Percentiles rank a stretch among this genome's conserved stretches.
Conservation (phyloP, 495 filamentous ascomycete species). For the Penicillium canescens region DNA sequence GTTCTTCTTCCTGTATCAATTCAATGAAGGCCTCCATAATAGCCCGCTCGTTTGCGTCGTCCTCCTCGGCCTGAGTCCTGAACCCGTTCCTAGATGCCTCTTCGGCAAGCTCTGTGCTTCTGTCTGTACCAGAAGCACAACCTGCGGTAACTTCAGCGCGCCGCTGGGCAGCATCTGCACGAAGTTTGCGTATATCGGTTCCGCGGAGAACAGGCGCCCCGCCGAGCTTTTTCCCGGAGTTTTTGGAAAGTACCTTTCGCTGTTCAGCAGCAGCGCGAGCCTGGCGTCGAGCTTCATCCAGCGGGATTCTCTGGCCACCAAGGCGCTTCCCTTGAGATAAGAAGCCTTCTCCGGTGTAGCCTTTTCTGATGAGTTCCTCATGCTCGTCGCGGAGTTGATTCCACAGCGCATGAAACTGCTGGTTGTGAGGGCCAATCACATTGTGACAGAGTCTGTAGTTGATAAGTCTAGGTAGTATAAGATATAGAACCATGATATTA, state of each 20-base stretch:
- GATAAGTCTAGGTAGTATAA: conserved; percentile 7
- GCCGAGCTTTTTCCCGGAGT: conserved; percentile 74
- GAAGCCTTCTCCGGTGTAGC: conserved; percentile 93
- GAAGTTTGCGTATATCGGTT: conserved; percentile 71
- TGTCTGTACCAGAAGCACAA: conserved; percentile 70
- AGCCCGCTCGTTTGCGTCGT: conserved; percentile 87
- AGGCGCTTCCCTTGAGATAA: conserved; percentile 71
- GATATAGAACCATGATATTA: background rate
- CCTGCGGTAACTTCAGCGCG: conserved; percentile 67
- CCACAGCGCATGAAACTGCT: conserved; percentile 81
- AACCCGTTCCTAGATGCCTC: conserved; percentile 73
- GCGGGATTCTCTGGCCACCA: conserved; percentile 65
- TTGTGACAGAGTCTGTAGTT: conserved; percentile 72
- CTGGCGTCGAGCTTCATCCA: conserved; percentile 73
- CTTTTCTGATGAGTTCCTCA: conserved; percentile 69
- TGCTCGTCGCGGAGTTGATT: conserved; percentile 87
- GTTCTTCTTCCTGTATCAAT: conserved; percentile 81
- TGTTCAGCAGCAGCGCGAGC: conserved; percentile 78
- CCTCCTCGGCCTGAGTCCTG: conserved; percentile 81
- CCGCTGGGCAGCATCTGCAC: conserved; percentile 70
- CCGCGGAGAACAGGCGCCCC: conserved; percentile 62
- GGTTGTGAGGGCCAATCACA: conserved; percentile 78
- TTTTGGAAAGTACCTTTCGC: conserved; percentile 55
- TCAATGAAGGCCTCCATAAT: conserved; percentile 87
- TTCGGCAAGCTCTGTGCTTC: conserved; percentile 59